Evolutionary conservation across 345 rosid genomes (phyloP).

Genomic region (Gossypium bickii): DNA sequence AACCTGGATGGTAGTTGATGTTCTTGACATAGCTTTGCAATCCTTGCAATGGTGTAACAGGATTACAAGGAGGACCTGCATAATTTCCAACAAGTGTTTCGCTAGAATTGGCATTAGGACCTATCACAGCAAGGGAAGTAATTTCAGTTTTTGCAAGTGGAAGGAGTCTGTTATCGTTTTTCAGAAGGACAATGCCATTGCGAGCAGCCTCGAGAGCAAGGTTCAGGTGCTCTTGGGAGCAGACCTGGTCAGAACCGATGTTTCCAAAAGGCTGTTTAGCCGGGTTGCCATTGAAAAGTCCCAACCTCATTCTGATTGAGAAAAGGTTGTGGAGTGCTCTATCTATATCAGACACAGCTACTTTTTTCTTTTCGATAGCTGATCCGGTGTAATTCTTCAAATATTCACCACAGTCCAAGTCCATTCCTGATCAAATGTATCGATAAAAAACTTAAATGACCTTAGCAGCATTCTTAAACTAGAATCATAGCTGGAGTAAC

Average conservation of each 20-base stretch:
- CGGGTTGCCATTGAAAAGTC: constrained; percentile 79
- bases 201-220: constrained; percentile 90
- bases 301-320: constrained; percentile 78
- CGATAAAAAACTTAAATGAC: background rate
- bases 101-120: constrained; percentile 67
- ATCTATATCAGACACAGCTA: constrained; percentile 50
- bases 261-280: constrained; percentile 48
- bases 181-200: constrained; percentile 80
- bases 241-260: constrained; percentile 57
- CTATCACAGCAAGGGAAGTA: constrained; percentile 60
- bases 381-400: constrained; percentile 54
- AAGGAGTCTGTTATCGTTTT: constrained; percentile 54
- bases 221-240: constrained; percentile 63
- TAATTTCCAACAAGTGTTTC: constrained; percentile 73
- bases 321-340: constrained; percentile 80
- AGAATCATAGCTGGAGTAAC: background rate
- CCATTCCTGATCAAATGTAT: constrained; percentile 64
- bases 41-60: constrained; percentile 50
- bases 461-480: background rate
- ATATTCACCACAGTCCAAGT: constrained; percentile 75
- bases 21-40: constrained; percentile 46
- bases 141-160: constrained; percentile 47
- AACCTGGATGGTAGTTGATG: constrained; percentile 49
- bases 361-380: constrained; percentile 58
- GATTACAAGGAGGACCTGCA: constrained; percentile 70